Conservation (phyloP, 805 yeast genomes). For the Saccharomycopsis sp. region DNA sequence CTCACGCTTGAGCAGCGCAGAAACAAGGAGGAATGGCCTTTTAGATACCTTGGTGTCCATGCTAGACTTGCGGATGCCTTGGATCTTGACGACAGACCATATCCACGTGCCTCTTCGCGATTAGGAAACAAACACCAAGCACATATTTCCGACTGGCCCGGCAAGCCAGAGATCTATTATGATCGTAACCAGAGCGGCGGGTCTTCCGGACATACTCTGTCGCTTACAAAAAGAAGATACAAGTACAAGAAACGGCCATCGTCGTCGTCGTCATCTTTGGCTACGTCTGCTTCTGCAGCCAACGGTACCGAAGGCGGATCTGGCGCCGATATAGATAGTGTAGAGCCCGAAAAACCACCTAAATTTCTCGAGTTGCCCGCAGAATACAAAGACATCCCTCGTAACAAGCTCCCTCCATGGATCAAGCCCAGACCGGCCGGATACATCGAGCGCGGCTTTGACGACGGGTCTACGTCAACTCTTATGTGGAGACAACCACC, state of each 20-base stretch:
- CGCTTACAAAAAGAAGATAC: constrained; percentile 2
- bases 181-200: constrained; percentile 30
- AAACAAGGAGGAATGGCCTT: constrained; percentile 70
- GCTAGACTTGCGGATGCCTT: constrained; percentile 69
- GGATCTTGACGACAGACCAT: constrained; percentile 70
- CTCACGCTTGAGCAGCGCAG: constrained; percentile 42
- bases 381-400: constrained; percentile 35
- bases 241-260: constrained; percentile 6
- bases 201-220: constrained; percentile 23
- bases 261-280: constrained; percentile 2
- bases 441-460: constrained; percentile 77
- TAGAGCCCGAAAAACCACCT: constrained; percentile 9
- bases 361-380: constrained; percentile 37
- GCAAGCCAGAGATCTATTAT: constrained; percentile 60
- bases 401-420: constrained; percentile 62
- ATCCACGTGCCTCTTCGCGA: constrained; percentile 74
- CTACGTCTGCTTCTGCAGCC: neutral
- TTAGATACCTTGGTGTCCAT: constrained; percentile 72
- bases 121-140: constrained; percentile 71
- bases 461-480: constrained; percentile 50
- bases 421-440: constrained; percentile 74
- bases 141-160: constrained; percentile 57
- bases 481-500: constrained; percentile 58
- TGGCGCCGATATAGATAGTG: neutral
- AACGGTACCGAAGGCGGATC: neutral